phyloP scores from a whole-genome alignment of 495 filamentous ascomycete species.

The Tuber brumale region DNA sequence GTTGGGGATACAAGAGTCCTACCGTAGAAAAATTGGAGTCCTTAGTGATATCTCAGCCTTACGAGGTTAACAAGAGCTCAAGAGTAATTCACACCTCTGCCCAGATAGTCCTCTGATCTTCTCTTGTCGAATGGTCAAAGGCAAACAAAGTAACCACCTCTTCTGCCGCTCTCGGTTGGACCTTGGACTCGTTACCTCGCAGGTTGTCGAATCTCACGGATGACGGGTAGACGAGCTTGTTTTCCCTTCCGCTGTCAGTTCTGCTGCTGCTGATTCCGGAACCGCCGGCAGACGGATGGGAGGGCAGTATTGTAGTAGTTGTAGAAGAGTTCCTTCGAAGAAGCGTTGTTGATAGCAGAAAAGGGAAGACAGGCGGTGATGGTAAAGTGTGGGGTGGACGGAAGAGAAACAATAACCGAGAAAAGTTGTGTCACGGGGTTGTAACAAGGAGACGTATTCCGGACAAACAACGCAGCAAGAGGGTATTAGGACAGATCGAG shows the following conservation, averaged over 20 bases:
- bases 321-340: not conserved
- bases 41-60: not conserved
- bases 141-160: not conserved
- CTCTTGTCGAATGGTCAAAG: not conserved
- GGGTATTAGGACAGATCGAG: not conserved
- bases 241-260: not conserved
- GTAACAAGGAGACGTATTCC: not conserved
- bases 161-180: not conserved
- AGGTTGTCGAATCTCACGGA: not conserved
- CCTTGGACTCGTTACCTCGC: not conserved
- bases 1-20: not conserved
- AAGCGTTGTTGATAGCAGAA: not conserved
- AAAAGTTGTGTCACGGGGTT: not conserved
- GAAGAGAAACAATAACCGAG: not conserved
- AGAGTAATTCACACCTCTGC: not conserved
- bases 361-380: slow-evolving; percentile 4
- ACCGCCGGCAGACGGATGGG: not conserved
- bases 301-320: not conserved
- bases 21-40: not conserved
- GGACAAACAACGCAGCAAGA: not conserved
- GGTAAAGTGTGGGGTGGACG: not conserved
- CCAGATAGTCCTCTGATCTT: not conserved
- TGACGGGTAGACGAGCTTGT: not conserved
- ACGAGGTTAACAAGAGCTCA: not conserved
- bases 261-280: not conserved